Evolutionary conservation across 208 protist genomes (phyloP).

Genomic region (Crithidia mellificae): DNA sequence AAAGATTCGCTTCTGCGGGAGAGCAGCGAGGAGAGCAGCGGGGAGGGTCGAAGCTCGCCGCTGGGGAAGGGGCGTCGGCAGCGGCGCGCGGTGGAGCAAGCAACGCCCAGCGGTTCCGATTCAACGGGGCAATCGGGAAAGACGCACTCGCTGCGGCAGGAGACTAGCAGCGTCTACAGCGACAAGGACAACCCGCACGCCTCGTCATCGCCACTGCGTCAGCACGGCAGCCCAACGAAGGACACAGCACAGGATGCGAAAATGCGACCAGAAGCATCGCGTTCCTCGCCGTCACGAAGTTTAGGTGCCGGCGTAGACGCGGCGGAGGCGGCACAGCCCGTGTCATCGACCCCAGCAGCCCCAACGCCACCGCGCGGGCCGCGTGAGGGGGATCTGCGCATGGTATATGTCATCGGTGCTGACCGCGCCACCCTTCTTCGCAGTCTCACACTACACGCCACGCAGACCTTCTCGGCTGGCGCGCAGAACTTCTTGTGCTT

Average conservation of each 20-base stretch:
- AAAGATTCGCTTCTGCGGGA: not conserved
- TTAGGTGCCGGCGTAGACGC: too few relatives aligned
- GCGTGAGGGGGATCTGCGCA: conserved; percentile 32
- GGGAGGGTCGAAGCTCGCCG: not conserved
- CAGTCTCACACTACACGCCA: conserved; percentile 51
- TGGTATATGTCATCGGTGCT: conserved; percentile 56
- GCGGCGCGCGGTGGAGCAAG: not conserved
- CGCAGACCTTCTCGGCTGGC: conserved; percentile 43
- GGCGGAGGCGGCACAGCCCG: not conserved
- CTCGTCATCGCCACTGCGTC: not conserved
- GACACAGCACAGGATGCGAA: not conserved
- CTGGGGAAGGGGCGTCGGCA: not conserved
- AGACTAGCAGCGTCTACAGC: conserved; percentile 4
- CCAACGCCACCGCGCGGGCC: conserved; percentile 4
- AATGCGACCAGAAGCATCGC: too few relatives aligned
- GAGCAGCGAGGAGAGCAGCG: not conserved
- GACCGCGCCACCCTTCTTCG: conserved; percentile 58
- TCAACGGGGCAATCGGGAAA: not conserved
- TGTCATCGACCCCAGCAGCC: not conserved
- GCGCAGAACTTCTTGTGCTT: conserved; percentile 52
- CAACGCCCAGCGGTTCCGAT: not conserved
- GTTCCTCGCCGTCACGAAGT: too few relatives aligned
- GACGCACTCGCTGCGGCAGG: not conserved
- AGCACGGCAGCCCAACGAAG: too few relatives aligned
- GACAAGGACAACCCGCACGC: not conserved